phyloP scores from a whole-genome alignment of 2,329 filamentous ascomycete species.

The Epichloe hybrida region DNA sequence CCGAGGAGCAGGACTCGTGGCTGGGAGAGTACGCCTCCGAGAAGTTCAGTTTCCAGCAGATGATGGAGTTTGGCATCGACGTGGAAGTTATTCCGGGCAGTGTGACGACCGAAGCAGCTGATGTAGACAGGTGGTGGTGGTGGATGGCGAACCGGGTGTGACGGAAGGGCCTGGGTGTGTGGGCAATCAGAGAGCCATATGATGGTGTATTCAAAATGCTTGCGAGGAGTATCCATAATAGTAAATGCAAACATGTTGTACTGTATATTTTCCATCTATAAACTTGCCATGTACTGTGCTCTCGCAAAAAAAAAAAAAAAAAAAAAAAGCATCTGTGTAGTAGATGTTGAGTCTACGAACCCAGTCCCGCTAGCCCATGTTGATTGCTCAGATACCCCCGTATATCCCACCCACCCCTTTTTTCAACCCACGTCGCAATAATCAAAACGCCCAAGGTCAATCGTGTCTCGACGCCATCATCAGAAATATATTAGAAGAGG shows the following conservation, averaged over 20 bases:
- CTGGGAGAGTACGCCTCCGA: conserved; percentile 69
- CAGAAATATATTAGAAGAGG: neutral
- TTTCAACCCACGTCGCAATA: conserved; percentile 2
- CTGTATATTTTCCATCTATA: conserved; percentile 5
- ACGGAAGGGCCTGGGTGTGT: neutral
- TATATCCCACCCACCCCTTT: neutral
- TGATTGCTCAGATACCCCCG: conserved; percentile 7
- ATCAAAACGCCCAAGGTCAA: neutral
- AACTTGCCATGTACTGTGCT: no score
- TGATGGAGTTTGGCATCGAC: conserved; percentile 70
- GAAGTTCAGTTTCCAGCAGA: conserved; percentile 65
- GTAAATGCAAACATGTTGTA: conserved; percentile 2
- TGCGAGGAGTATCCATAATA: neutral
- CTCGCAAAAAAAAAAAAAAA: neutral
- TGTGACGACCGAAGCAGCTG: conserved; percentile 50
- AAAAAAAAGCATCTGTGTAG: conserved; percentile 14
- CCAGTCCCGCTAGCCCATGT: conserved; percentile 3
- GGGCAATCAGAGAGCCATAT: no score
- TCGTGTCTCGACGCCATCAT: neutral
- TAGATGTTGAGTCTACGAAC: conserved; percentile 31
- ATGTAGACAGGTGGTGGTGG: conserved; percentile 73
- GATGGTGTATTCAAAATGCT: neutral
- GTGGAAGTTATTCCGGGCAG: conserved; percentile 69
- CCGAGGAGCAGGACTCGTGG: conserved; percentile 69
- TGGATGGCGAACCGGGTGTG: conserved; percentile 73